Evolutionary conservation across 345 rosid species (phyloP).

Genomic region (Bruguiera parviflora): DNA sequence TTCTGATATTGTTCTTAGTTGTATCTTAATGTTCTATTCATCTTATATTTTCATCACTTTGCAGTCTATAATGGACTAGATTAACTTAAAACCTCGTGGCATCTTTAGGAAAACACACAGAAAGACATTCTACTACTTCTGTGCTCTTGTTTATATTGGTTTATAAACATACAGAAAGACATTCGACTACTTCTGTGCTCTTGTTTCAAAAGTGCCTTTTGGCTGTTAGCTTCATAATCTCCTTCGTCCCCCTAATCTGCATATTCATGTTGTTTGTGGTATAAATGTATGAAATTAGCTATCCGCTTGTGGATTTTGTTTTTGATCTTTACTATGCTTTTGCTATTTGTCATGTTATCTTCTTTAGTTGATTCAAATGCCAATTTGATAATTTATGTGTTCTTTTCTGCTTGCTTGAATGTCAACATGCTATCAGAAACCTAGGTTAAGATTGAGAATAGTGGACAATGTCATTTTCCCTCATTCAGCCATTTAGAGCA

Average conservation of each 20-base stretch:
- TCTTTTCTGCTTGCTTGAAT: not conserved
- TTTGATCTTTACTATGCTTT: not conserved
- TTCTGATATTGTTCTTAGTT: slow-evolving; percentile 1
- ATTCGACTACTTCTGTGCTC: not conserved
- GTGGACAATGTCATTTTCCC: not conserved
- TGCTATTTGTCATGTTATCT: not conserved
- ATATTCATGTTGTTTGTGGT: too few species aligned
- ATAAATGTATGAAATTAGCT: too few species aligned
- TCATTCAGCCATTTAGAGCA: slow-evolving; percentile 1
- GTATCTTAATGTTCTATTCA: slow-evolving; percentile 1
- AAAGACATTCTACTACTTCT: not conserved
- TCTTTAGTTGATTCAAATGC: not conserved
- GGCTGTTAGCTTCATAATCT: too few species aligned
- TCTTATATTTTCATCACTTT: not conserved
- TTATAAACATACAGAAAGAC: not conserved
- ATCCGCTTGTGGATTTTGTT: not conserved
- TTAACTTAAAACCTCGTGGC: not conserved
- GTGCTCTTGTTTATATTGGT: not conserved
- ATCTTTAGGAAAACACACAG: not conserved
- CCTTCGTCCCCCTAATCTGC: too few species aligned
- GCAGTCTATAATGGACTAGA: not conserved
- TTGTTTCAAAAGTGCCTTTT: not conserved
- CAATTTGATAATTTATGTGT: not conserved
- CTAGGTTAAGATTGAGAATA: not conserved
- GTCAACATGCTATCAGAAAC: not conserved